Evolutionary conservation across 140 eudicot species (phyloP).

Genomic region (Erigeron philadelphicus): DNA sequence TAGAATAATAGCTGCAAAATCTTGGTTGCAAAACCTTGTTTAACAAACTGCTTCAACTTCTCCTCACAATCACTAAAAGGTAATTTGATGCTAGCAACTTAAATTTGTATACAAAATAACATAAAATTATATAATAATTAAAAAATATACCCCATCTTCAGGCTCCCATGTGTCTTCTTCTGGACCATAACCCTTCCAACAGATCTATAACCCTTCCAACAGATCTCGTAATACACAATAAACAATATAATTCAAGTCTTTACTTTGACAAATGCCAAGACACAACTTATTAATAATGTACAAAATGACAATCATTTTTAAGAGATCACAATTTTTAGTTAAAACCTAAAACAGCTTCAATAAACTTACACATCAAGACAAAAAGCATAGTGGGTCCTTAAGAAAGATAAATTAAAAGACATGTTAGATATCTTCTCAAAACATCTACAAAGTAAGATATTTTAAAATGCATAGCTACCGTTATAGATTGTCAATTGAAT

Average conservation of each 20-base stretch:
- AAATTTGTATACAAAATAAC: not conserved
- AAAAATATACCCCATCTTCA: conserved; percentile 36
- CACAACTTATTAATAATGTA: too few relatives aligned
- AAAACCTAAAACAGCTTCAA: conserved; percentile 34
- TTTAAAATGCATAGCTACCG: too few relatives aligned
- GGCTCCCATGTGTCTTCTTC: conserved; percentile 80
- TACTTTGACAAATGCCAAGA: not conserved
- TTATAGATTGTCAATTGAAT: too few relatives aligned
- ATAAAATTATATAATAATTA: not conserved
- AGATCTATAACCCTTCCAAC: conserved; percentile 64
- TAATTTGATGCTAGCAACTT: not conserved
- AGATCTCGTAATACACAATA: conserved; percentile 32
- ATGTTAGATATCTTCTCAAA: too few relatives aligned
- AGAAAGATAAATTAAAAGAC: too few relatives aligned
- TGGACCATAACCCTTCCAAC: conserved; percentile 60
- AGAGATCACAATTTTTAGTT: not conserved
- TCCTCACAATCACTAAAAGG: conserved; percentile 39
- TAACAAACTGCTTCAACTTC: conserved; percentile 43
- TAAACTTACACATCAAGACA: too few relatives aligned
- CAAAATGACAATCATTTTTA: not conserved
- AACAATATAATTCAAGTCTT: not conserved
- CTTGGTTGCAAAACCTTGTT: conserved; percentile 34
- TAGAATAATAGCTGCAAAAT: conserved; percentile 16
- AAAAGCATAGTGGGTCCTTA: too few relatives aligned
- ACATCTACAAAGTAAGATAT: too few relatives aligned